Base-by-base conservation (phyloP, 129 eudicot species). In the Artemisia argyi region DNA sequence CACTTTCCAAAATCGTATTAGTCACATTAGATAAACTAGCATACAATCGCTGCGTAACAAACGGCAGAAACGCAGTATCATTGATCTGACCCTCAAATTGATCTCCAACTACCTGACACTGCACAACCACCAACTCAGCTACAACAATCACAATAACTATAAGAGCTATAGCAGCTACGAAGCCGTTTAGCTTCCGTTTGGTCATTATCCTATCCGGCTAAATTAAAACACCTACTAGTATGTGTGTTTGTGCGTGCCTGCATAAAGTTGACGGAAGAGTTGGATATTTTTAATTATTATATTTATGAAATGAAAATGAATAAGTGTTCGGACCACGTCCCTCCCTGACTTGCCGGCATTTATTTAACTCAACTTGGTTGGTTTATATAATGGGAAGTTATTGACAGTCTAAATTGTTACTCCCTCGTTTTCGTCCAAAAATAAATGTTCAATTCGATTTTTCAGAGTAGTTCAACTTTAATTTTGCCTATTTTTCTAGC, bases 21-120 rank as follows among this genome's bases (percentile, higher is more conserved):
- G 97, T 90, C 39, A 80, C 79, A 72, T 85, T 87, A 12, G 89
- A 72, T 16, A 90, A 76, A 13, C 83, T 74, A 59, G 42, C 30
- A 65, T 90, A 83, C 17, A 84, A 82, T 28, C 69, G 16, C 73
- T 74, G 83, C 8, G 96, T 85, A 19, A 83, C 53, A 58, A 78
- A 82, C 3, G 83, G 87, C 2, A 80, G 75, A 28, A 79, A 72
- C 12, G 86, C 78, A 3, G 92, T 82, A 50, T 82, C 82, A 69
- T 85, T 68, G 60, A 86, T 68, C 61, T 82, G 85, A 20, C 80
- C 83, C 68, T 68, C 62, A 82, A 73, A 76, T 13, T 71, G 75
- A 78, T 81, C 79, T 57, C 76, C 84, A 58, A 74, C 65, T 5
- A 58, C 55, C 50, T 86, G 96, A 75, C 85, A 75, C 18, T 19